Evolutionary conservation across 495 filamentous ascomycete genomes (phyloP).

Genomic region (Hypoxylon rickii): DNA sequence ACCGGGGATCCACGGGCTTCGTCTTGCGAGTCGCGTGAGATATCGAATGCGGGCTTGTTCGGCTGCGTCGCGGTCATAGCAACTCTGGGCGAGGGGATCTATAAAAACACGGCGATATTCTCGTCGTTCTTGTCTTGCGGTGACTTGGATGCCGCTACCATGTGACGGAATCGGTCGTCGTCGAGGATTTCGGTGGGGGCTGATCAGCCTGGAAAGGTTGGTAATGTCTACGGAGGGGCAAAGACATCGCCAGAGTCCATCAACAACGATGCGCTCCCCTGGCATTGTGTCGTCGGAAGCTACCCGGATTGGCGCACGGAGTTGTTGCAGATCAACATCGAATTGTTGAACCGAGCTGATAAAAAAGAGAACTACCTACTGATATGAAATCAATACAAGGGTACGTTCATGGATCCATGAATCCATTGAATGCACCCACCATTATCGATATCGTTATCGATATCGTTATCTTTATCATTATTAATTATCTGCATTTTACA

Average conservation of each 20-base stretch:
- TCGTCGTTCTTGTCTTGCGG: conserved; percentile 18
- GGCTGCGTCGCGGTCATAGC: not conserved
- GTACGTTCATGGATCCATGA: not conserved
- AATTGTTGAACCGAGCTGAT: not conserved
- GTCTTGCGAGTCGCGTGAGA: conserved; percentile 30
- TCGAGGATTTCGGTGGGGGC: conserved; percentile 16
- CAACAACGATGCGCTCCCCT: conserved; percentile 52
- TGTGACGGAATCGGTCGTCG: conserved; percentile 8
- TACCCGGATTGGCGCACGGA: conserved; percentile 6
- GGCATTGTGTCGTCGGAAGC: conserved; percentile 44
- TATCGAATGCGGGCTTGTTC: conserved; percentile 28
- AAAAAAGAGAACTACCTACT: not conserved
- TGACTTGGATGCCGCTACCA: not conserved
- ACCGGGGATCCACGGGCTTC: conserved; percentile 34
- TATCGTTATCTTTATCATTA: no score
- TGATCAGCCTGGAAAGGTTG: conserved; percentile 33
- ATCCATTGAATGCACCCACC: no score
- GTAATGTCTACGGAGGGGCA: conserved; percentile 61
- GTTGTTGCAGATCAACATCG: not conserved
- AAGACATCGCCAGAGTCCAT: conserved; percentile 70
- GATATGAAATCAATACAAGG: not conserved
- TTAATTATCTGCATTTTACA: no score
- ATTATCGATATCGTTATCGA: no score
- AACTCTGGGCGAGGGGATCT: not conserved
- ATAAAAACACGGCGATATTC: conserved; percentile 2